Evolutionary conservation across 495 filamentous ascomycete genomes (phyloP).

Genomic region (Neurospora hispaniola): DNA sequence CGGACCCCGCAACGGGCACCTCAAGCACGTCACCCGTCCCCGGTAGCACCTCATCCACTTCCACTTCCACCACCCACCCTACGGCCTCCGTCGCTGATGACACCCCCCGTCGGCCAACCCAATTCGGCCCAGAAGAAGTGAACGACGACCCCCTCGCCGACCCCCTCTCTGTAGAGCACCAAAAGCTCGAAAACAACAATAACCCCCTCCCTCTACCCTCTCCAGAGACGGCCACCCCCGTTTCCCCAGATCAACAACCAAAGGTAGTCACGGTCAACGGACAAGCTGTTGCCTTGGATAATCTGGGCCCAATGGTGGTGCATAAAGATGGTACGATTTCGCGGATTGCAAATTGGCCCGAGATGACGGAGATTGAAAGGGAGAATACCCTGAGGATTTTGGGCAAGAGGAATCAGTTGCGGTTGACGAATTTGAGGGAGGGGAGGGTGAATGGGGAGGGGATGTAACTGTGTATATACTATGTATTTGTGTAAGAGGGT

Average conservation of each 20-base stretch:
- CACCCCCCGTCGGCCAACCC: neutral
- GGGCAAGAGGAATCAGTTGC: slow-evolving; percentile 51
- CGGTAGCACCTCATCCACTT: neutral
- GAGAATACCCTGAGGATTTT: slow-evolving; percentile 51
- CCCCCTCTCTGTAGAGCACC: neutral
- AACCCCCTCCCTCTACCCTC: slow-evolving; percentile 16
- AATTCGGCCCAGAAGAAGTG: neutral
- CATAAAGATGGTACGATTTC: slow-evolving; percentile 54
- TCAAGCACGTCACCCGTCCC: neutral
- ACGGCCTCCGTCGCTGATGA: neutral
- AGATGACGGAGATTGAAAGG: slow-evolving; percentile 54
- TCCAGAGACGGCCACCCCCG: slow-evolving; percentile 6
- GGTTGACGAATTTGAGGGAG: slow-evolving; percentile 44
- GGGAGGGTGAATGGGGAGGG: slow-evolving; percentile 10
- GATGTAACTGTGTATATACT: neutral
- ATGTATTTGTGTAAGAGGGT: neutral
- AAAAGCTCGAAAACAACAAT: neutral
- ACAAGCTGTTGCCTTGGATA: slow-evolving; percentile 41
- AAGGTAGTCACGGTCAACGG: slow-evolving; percentile 44
- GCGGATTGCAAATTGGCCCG: slow-evolving; percentile 55
- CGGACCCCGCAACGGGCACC: neutral
- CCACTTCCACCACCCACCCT: neutral
- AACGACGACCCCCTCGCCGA: neutral
- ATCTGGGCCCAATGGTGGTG: slow-evolving; percentile 58
- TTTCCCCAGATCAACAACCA: neutral